Base-by-base conservation (phyloP, 768 basidiomycete species). In the Hygrocybe punicea region DNA sequence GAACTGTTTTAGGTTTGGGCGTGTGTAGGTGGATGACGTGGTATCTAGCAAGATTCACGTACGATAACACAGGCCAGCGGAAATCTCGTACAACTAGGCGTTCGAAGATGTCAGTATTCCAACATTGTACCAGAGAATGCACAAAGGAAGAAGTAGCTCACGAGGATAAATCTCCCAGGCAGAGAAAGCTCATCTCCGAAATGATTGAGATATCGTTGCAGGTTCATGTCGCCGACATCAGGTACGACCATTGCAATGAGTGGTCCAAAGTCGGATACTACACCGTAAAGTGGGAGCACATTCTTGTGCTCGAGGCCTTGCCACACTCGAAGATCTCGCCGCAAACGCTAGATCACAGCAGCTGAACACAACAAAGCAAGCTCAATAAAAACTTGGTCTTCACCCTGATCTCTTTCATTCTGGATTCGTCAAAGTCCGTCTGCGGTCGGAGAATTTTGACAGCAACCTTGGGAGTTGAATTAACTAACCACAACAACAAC, bases 171-270 rank as follows among this genome's bases (percentile, higher is more conserved):
- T 21, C 54, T 45, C 36, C 25, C 24, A 17, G 23, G 23, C 10
- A 47, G n/a, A 33, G 44, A 17, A 3, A 62, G 59, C 2, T 23
- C 17, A 13, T 29, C 37, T 16, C 39, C 60, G 4, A 25, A 35
- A 11, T 40, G 45, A 10, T 45, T 42, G 24, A 72, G 51, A 49
- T 71, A 72, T 0, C 52, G 36, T 2, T 58, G 58, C 4, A 72
- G 62, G n/a, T 58, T 42, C 0, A 70, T 71, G 29, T 71, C 64
- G 10, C 71, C 67, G 17, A 64, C 45, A 71, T 71, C 72, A 3
- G 73, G 73, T 19, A 57, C 73, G 16, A 72, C 60, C 64, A 72
- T 69, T 1, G 73, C 67, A 1, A 58, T 51, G 52, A 71, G 63
- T 8, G 61, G 63, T 2, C 73, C 71, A 48, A 69, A 73, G 33